phyloP scores from a whole-genome alignment of 2,329 filamentous ascomycete species.

The Cladosporium sp. region DNA sequence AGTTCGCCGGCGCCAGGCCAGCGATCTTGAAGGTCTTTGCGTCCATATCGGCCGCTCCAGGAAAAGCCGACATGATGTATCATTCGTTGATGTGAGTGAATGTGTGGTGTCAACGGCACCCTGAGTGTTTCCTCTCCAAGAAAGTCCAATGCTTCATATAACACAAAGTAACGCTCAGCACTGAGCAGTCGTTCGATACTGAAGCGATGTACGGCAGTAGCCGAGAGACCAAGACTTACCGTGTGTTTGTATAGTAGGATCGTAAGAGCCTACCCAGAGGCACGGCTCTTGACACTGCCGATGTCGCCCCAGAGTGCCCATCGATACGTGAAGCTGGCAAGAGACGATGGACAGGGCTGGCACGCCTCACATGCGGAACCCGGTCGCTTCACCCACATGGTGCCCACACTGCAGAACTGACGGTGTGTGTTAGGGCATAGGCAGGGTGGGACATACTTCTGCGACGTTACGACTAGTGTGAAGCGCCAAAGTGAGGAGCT shows the following conservation, averaged over 20 bases:
- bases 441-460: slow-evolving; percentile 2
- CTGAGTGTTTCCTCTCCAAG: background rate
- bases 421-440: background rate
- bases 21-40: slow-evolving; percentile 15
- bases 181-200: background rate
- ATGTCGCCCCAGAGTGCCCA: slow-evolving; percentile 4
- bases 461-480: slow-evolving; percentile 4
- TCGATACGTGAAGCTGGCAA: no score
- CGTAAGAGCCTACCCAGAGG: no score
- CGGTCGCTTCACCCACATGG: background rate
- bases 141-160: background rate
- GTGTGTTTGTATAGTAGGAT: background rate
- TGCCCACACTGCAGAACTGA: background rate
- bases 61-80: background rate
- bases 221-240: slow-evolving; percentile 5
- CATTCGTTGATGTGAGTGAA: background rate
- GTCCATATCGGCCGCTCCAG: slow-evolving; percentile 4
- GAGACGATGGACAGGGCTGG: no score
- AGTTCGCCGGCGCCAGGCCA: slow-evolving; percentile 25
- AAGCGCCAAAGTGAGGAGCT: background rate
- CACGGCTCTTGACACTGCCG: background rate
- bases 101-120: background rate
- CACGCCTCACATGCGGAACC: no score
- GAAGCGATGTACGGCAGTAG: background rate
- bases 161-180: background rate